Evolutionary conservation across 2,329 filamentous ascomycete species (phyloP).

Genomic region (Aureobasidium sp.): DNA sequence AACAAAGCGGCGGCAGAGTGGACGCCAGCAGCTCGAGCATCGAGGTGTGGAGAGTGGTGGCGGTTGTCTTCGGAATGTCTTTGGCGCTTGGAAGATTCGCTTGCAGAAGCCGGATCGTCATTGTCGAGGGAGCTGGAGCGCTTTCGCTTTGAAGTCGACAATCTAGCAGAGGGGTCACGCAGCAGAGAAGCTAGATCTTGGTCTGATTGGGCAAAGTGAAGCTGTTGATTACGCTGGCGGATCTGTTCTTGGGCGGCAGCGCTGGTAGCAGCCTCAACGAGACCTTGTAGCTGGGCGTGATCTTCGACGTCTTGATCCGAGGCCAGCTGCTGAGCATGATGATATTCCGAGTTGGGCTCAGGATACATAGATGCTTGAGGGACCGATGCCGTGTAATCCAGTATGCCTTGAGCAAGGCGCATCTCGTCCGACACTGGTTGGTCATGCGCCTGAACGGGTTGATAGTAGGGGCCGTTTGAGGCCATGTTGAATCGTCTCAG

Average conservation of each 20-base stretch:
- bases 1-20: conserved; percentile 33
- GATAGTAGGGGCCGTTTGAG: conserved; percentile 14
- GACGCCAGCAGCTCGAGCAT: conserved; percentile 41
- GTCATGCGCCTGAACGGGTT: conserved; percentile 10
- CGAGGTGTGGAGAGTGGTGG: conserved; percentile 15
- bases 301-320: conserved; percentile 7
- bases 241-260: conserved; percentile 13
- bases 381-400: not conserved
- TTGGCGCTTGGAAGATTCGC: conserved; percentile 7
- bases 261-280: conserved; percentile 14
- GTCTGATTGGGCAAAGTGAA: not conserved
- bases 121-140: not conserved
- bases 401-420: conserved; percentile 1
- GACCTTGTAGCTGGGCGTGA: conserved; percentile 13
- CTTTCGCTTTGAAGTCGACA: not conserved
- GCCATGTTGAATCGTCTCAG: not conserved
- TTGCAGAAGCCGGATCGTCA: not conserved
- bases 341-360: conserved; percentile 10
- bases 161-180: not conserved
- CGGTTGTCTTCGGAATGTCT: not conserved
- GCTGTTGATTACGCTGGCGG: conserved; percentile 12
- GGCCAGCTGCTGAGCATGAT: conserved; percentile 9
- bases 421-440: conserved; percentile 8
- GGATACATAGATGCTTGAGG: conserved; percentile 12
- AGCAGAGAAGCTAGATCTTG: conserved; percentile 7